phyloP scores from a whole-genome alignment of 177 flowering plant genomes.

The Telopea speciosissima region DNA sequence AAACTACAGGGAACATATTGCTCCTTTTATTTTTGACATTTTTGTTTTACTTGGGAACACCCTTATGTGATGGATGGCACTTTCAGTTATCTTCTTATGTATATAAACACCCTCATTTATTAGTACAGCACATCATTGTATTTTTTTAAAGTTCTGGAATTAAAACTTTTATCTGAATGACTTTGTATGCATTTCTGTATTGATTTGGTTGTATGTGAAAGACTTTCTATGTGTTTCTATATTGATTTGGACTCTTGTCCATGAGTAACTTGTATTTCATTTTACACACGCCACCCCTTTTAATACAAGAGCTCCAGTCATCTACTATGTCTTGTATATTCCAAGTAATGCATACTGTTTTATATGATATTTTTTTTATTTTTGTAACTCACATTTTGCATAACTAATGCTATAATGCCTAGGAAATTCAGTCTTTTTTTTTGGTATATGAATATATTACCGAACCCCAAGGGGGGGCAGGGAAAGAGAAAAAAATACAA shows the following conservation, averaged over 20 bases:
- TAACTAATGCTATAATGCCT: not conserved
- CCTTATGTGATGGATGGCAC: not conserved
- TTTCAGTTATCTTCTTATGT: not conserved
- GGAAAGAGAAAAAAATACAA: no score
- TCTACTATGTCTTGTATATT: not conserved
- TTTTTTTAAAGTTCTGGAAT: not conserved
- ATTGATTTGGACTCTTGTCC: not conserved
- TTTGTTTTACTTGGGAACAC: not conserved
- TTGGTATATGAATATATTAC: no score
- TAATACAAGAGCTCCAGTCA: not conserved
- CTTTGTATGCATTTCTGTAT: not conserved
- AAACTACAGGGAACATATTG: not conserved
- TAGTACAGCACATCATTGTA: not conserved
- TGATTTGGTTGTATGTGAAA: no score
- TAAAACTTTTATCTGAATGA: no score
- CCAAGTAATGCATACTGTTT: not conserved
- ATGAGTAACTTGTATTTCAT: not conserved
- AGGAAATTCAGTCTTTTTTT: not conserved
- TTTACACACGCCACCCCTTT: not conserved
- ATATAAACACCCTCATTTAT: not conserved
- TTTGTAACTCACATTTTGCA: not conserved
- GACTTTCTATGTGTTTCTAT: not conserved
- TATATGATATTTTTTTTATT: not conserved
- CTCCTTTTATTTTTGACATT: no score
- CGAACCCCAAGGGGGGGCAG: no score